Percentiles rank a stretch among this genome's conserved stretches.
These are phyloP conservation scores for Penstemon davidsonii DNA, from an alignment of 257 asterid species.

Conservation along the genomic window DNA sequence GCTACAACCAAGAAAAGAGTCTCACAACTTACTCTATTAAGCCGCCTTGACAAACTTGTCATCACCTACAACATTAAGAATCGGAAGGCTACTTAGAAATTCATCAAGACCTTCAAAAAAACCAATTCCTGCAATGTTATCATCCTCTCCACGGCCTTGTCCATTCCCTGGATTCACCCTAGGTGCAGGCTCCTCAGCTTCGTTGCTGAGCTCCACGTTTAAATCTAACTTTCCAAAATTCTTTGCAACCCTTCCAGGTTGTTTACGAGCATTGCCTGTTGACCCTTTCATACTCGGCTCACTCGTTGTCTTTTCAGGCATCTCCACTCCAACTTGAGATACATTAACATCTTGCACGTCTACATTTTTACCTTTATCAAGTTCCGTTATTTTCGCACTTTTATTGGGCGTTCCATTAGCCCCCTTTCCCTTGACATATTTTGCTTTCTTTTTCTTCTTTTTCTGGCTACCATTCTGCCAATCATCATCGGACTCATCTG, in stretches of 20 bases:
- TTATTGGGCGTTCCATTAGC: conserved; percentile 24
- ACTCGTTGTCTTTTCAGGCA: conserved; percentile 22
- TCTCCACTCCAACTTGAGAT: conserved; percentile 31
- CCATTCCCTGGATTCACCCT: conserved; percentile 45
- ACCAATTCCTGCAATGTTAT: conserved; percentile 61
- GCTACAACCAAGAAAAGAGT: conserved; percentile 20
- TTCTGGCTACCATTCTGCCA: conserved; percentile 39
- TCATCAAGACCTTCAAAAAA: conserved; percentile 90
- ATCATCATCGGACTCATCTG: conserved; percentile 62
- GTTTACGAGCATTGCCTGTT: conserved; percentile 41
- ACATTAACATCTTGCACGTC: conserved; percentile 31
- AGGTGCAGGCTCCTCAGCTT: conserved; percentile 50
- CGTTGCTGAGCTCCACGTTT: conserved; percentile 69
- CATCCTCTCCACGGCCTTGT: conserved; percentile 55
- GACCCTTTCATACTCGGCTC: conserved; percentile 45
- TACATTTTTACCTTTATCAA: conserved; percentile 38
- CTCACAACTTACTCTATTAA: conserved; percentile 30
- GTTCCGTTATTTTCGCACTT: conserved; percentile 32
- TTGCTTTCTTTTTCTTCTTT: conserved; percentile 36
- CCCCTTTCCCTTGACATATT: conserved; percentile 27
- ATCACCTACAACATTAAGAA: conserved; percentile 56
- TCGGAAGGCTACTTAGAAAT: conserved; percentile 63
- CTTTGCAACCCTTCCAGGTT: conserved; percentile 43
- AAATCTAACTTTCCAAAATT: conserved; percentile 60
- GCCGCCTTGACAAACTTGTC: conserved; percentile 59